Conservation (phyloP, 2,329 filamentous ascomycete species). For the Aspergillus sp. region DNA sequence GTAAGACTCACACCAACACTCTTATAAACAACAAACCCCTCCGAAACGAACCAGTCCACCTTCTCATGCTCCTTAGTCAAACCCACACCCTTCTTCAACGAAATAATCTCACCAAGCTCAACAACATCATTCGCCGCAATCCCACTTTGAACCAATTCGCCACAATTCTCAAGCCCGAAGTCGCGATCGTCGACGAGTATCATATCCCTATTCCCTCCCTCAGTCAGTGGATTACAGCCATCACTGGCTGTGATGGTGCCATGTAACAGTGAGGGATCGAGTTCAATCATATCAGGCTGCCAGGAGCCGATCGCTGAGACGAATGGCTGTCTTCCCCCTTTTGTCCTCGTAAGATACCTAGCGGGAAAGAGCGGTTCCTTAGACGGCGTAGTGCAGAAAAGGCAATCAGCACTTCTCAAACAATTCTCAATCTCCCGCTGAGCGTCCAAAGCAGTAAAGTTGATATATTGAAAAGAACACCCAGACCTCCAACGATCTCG, state of each 20-base stretch:
- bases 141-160: constrained; percentile 4
- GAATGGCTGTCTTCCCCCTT: too few relatives aligned
- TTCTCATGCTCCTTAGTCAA: neutral
- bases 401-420: too few relatives aligned
- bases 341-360: too few relatives aligned
- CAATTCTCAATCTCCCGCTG: too few relatives aligned
- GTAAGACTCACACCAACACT: constrained; percentile 16
- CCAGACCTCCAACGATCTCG: too few relatives aligned
- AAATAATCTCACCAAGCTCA: constrained; percentile 9
- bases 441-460: too few relatives aligned
- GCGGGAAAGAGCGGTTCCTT: too few relatives aligned
- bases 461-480: too few relatives aligned
- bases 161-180: neutral
- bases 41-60: constrained; percentile 6
- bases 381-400: too few relatives aligned
- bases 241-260: neutral
- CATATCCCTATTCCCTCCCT: neutral
- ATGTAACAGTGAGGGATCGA: constrained; percentile 24
- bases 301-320: too few relatives aligned
- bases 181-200: constrained; percentile 5
- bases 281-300: neutral
- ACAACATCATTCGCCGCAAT: constrained; percentile 1
- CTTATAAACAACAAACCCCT: constrained; percentile 16
- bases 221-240: constrained; percentile 1
- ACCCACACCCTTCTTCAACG: neutral